Evolutionary conservation across 2,329 filamentous ascomycete species (phyloP).

Genomic region (Xylaria sp.): DNA sequence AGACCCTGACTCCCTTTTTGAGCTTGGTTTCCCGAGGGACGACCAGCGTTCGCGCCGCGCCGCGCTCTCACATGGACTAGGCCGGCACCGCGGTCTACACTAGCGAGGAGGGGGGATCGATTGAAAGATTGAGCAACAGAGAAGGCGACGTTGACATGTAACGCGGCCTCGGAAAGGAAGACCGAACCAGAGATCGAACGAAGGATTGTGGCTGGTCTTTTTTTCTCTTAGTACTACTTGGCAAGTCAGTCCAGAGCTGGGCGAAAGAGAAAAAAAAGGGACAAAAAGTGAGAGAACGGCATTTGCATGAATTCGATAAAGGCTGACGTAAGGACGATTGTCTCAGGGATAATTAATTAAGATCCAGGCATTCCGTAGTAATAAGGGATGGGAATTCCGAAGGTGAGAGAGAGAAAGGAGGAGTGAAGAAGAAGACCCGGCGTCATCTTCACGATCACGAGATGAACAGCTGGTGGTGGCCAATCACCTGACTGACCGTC

Average conservation of each 20-base stretch:
- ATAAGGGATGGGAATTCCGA: no score
- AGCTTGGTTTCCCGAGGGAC: not conserved
- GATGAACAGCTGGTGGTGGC: not conserved
- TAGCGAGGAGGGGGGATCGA: not conserved
- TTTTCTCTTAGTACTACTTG: not conserved
- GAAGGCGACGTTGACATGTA: no score
- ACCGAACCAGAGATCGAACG: not conserved
- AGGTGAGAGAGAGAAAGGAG: not conserved
- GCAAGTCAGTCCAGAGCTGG: no score
- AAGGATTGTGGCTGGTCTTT: not conserved
- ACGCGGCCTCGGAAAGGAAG: not conserved
- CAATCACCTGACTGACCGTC: not conserved
- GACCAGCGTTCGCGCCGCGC: no score
- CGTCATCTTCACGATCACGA: not conserved
- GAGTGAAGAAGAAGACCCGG: not conserved
- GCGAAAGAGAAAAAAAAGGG: not conserved
- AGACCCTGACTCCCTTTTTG: not conserved
- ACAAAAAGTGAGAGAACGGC: not conserved
- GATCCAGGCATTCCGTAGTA: no score
- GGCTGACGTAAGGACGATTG: not conserved
- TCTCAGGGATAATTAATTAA: not conserved
- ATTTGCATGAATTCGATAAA: not conserved
- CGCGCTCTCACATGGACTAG: no score
- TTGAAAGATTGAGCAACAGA: constrained; percentile 7
- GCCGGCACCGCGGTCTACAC: no score